Evolutionary conservation across 169 alveolate genomes (phyloP).

Genomic region (Plasmodium coatneyi): DNA sequence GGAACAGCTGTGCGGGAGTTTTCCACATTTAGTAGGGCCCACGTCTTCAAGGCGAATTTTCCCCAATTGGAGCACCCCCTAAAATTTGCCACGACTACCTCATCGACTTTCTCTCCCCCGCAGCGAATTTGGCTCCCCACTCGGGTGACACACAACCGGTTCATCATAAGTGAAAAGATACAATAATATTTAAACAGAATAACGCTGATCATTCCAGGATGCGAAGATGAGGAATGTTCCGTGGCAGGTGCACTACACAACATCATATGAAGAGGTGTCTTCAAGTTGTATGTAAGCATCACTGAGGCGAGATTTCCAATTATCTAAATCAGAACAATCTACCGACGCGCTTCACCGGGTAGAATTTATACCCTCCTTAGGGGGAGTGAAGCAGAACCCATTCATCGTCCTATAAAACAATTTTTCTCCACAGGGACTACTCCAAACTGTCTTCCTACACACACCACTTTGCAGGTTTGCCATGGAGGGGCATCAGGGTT

Average conservation of each 20-base stretch:
- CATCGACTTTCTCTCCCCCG: not conserved
- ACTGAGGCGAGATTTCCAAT: conserved; percentile 88
- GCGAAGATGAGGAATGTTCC: not conserved
- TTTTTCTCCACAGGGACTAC: not conserved
- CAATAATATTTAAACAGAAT: not conserved
- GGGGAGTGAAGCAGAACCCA: not conserved
- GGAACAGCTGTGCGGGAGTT: not conserved
- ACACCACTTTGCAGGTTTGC: conserved; percentile 71
- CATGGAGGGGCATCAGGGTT: no score
- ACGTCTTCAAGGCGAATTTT: not conserved
- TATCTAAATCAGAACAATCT: conserved; percentile 89
- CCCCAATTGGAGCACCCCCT: not conserved
- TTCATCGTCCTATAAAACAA: not conserved
- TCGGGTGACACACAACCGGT: not conserved
- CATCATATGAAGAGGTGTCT: conserved; percentile 81
- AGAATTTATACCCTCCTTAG: conserved; percentile 5
- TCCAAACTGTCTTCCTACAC: not conserved
- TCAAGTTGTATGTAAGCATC: conserved; percentile 85
- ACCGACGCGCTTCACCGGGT: conserved; percentile 86
- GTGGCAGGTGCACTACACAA: conserved; percentile 25
- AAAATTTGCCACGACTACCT: not conserved
- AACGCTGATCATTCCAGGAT: not conserved
- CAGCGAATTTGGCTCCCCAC: not conserved
- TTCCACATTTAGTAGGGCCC: not conserved
- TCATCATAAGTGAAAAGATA: not conserved